phyloP scores from a whole-genome alignment of 2,329 filamentous ascomycete genomes.

The Clarireedia sp. region DNA sequence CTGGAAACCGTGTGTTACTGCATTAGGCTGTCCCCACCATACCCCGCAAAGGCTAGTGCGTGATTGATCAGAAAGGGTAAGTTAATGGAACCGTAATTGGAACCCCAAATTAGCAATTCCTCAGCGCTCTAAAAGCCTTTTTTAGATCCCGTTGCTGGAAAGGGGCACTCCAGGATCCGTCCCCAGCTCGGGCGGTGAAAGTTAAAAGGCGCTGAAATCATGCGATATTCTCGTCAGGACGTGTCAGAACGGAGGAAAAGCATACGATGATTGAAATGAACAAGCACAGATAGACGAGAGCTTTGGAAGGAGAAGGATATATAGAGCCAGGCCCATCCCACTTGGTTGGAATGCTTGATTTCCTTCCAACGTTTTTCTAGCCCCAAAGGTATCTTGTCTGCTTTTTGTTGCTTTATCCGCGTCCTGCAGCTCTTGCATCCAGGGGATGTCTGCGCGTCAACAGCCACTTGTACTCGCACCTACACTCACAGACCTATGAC shows the following conservation, averaged over 20 bases:
- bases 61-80: not conserved
- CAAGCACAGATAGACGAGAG: not conserved
- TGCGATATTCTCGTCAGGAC: not conserved
- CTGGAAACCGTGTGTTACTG: not conserved
- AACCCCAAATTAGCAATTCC: not conserved
- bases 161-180: not conserved
- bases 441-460: no score
- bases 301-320: not conserved
- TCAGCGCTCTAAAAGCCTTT: not conserved
- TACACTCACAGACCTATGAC: no score
- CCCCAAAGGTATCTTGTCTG: no score
- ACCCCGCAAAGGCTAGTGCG: not conserved
- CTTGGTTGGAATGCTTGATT: not conserved
- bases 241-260: slow-evolving; percentile 5
- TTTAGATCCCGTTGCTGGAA: not conserved
- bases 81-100: not conserved
- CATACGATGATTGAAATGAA: slow-evolving; percentile 9
- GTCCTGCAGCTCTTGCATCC: no score
- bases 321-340: not conserved
- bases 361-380: no score
- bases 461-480: no score
- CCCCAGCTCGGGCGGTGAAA: not conserved
- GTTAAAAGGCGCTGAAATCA: slow-evolving; percentile 4
- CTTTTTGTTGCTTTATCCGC: no score
- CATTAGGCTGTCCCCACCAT: not conserved